Evolutionary conservation across 2,329 filamentous ascomycete genomes (phyloP).

Genomic region (Xylariaceae sp.): DNA sequence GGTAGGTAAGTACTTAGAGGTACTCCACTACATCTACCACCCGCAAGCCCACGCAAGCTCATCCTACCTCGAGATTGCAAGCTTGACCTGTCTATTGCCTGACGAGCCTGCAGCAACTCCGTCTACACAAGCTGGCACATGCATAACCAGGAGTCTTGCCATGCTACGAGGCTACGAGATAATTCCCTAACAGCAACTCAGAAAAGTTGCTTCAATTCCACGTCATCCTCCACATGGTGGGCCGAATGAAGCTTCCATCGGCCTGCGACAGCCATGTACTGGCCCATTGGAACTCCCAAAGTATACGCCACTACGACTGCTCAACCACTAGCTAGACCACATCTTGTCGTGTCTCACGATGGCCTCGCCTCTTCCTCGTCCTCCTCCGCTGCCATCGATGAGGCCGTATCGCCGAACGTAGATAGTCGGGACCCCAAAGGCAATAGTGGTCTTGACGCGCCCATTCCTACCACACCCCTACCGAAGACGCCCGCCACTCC

Average conservation of each 20-base stretch:
- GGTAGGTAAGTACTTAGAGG: too few species aligned
- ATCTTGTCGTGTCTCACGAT: conserved; percentile 55
- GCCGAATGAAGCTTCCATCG: conserved; percentile 29
- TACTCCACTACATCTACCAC: too few species aligned
- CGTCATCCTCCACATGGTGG: background rate
- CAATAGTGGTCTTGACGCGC: conserved; percentile 27
- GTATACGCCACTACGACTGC: conserved; percentile 75
- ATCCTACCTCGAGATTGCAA: too few species aligned
- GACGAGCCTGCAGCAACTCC: too few species aligned
- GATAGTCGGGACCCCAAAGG: conserved; percentile 19
- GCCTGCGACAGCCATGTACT: conserved; percentile 67
- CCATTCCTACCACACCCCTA: conserved; percentile 31
- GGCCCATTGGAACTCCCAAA: conserved; percentile 80
- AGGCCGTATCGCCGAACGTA: conserved; percentile 24
- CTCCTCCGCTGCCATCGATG: conserved; percentile 29
- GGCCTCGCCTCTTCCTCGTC: conserved; percentile 38
- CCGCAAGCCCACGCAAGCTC: too few species aligned
- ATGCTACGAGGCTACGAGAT: too few species aligned
- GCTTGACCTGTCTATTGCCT: too few species aligned
- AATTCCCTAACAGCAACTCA: too few species aligned
- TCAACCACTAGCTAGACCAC: conserved; percentile 43
- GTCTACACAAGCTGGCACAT: too few species aligned
- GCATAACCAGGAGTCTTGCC: too few species aligned
- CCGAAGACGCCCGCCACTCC: conserved; percentile 54
- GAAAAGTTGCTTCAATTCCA: too few species aligned